A percentile compares a stretch with the other conserved stretches of the same genome.
Conservation (phyloP, 73 alveolate genomes). For the Blepharisma stoltei region DNA sequence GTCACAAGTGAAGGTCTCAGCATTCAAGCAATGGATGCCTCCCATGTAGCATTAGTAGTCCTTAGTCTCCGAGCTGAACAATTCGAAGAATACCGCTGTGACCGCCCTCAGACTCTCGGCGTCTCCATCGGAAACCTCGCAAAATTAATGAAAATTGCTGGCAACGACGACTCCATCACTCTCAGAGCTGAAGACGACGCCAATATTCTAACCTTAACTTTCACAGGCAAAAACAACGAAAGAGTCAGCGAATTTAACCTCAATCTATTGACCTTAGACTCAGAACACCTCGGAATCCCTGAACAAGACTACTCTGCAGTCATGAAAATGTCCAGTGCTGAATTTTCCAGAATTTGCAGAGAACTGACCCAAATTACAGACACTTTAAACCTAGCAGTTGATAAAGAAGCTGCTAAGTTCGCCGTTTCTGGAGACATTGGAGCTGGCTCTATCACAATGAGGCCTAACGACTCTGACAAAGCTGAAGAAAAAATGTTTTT, state of each 20-base stretch:
- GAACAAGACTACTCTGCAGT: slow-evolving; percentile 94
- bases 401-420: slow-evolving; percentile 75
- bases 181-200: slow-evolving; percentile 94
- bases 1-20: slow-evolving; percentile 93
- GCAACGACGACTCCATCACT: slow-evolving; percentile 93
- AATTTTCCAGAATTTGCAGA: slow-evolving; percentile 91
- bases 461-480: slow-evolving; percentile 41
- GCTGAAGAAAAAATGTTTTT: background rate
- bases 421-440: slow-evolving; percentile 94
- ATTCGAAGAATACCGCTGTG: slow-evolving; percentile 94
- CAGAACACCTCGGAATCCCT: slow-evolving; percentile 97
- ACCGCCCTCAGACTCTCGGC: slow-evolving; percentile 83
- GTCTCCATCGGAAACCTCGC: slow-evolving; percentile 87
- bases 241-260: slow-evolving; percentile 92
- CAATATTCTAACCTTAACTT: slow-evolving; percentile 82
- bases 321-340: slow-evolving; percentile 82
- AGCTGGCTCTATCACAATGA: slow-evolving; percentile 90
- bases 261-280: slow-evolving; percentile 89
- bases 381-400: slow-evolving; percentile 85
- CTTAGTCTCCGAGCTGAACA: slow-evolving; percentile 88
- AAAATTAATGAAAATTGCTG: slow-evolving; percentile 94
- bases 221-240: slow-evolving; percentile 86
- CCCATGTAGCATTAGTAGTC: slow-evolving; percentile 97
- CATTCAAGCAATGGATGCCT: slow-evolving; percentile 98
- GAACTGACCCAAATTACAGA: slow-evolving; percentile 87